phyloP scores from a whole-genome alignment of 306 rosid species.

The Prunus padus region DNA sequence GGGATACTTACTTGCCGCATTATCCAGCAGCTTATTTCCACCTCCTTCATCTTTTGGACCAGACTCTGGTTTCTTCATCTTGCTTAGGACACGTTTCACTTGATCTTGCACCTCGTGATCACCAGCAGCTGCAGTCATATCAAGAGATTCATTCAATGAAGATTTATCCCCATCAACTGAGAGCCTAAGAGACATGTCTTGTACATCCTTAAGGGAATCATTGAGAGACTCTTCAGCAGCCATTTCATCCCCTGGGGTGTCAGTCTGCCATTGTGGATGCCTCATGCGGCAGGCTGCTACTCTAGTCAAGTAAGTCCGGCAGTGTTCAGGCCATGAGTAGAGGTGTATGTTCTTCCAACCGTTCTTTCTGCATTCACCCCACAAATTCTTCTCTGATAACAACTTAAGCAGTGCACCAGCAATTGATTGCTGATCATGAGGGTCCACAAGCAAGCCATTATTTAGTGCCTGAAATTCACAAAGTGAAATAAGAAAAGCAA shows the following conservation, averaged over 20 bases:
- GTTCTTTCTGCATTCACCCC: constrained; percentile 66
- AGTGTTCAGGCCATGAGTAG: constrained; percentile 75
- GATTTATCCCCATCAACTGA: constrained; percentile 62
- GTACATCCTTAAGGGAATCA: constrained; percentile 68
- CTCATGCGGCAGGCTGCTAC: constrained; percentile 73
- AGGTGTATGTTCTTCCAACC: constrained; percentile 69
- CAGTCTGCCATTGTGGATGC: constrained; percentile 68
- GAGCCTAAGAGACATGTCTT: constrained; percentile 72
- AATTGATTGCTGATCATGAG: constrained; percentile 65
- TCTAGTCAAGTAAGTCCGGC: constrained; percentile 69
- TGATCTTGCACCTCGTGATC: constrained; percentile 61
- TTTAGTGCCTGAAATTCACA: constrained; percentile 45
- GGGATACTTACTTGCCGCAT: constrained; percentile 52
- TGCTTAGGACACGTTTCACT: constrained; percentile 60
- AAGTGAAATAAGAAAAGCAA: constrained; percentile 14
- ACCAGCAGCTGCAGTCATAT: constrained; percentile 34
- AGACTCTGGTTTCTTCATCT: constrained; percentile 44
- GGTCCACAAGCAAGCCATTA: constrained; percentile 74
- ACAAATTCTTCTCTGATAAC: constrained; percentile 60
- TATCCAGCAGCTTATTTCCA: constrained; percentile 39
- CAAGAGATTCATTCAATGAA: constrained; percentile 37
- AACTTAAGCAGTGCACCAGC: constrained; percentile 60
- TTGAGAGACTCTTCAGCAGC: constrained; percentile 50
- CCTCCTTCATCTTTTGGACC: constrained; percentile 30
- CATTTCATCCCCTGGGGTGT: constrained; percentile 61